Percentiles rank a stretch among this genome's conserved stretches.
phyloP scores from a whole-genome alignment of 345 rosid genomes.

The Eucalyptus grandis region DNA sequence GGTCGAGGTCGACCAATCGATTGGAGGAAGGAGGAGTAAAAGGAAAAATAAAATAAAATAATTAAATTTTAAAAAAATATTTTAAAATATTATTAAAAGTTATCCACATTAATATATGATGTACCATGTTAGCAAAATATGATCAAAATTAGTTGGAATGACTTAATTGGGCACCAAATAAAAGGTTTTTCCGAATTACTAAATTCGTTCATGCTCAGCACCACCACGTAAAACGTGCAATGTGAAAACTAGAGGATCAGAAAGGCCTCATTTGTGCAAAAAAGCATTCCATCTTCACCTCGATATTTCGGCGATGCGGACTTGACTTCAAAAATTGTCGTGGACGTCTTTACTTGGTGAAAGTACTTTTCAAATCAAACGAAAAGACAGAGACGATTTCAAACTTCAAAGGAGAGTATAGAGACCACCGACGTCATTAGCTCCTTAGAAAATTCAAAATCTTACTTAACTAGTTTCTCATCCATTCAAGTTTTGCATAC shows the following conservation, averaged over 20 bases:
- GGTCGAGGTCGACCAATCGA: rapidly evolving
- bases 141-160: no score
- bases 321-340: neutral
- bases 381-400: neutral
- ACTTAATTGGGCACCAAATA: no score
- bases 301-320: neutral
- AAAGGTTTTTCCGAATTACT: neutral
- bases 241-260: neutral
- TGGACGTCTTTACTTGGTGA: neutral
- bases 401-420: neutral
- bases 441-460: neutral
- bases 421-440: neutral
- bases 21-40: no score
- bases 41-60: no score
- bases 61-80: no score
- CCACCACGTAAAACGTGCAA: neutral
- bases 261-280: neutral
- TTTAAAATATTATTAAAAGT: no score
- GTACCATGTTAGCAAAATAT: no score
- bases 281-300: neutral
- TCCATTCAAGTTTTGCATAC: neutral
- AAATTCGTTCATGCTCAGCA: neutral
- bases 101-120: rapidly evolving
- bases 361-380: neutral
- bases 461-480: neutral